These are phyloP conservation scores for Hirsutella rhossiliensis DNA, from an alignment of 2,329 filamentous ascomycete species.

Conservation along the genomic window DNA sequence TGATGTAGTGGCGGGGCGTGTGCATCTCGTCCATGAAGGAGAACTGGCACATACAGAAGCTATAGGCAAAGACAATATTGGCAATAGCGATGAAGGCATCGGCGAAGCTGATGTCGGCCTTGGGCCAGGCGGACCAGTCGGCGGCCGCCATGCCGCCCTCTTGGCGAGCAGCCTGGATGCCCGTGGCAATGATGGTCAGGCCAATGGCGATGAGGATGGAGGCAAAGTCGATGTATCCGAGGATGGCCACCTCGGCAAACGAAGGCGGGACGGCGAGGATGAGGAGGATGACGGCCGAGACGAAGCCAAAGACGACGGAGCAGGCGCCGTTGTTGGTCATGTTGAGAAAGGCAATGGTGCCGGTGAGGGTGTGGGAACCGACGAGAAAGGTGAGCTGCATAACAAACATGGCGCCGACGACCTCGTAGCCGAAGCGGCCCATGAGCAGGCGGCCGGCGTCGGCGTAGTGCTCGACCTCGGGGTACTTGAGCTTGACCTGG, in stretches of 20 bases:
- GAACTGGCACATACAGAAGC: constrained; percentile 40
- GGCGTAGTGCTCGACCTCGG: constrained; percentile 52
- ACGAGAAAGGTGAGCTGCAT: constrained; percentile 58
- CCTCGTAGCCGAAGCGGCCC: constrained; percentile 47
- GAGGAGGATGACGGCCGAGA: constrained; percentile 33
- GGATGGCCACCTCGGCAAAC: constrained; percentile 35
- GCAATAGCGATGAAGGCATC: constrained; percentile 47
- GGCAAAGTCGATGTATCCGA: constrained; percentile 43
- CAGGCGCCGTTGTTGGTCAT: constrained; percentile 43
- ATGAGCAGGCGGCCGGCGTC: constrained; percentile 53
- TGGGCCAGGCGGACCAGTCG: constrained; percentile 33
- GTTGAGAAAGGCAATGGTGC: constrained; percentile 55
- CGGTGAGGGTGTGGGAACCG: constrained; percentile 60
- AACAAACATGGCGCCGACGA: constrained; percentile 49
- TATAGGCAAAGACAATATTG: constrained; percentile 63
- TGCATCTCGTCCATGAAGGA: constrained; percentile 43
- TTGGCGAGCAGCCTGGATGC: constrained; percentile 25
- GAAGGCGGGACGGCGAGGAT: constrained; percentile 33
- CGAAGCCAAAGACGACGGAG: constrained; percentile 31
- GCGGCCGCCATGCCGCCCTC: constrained; percentile 19
- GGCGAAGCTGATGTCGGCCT: constrained; percentile 31
- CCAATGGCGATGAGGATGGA: constrained; percentile 53
- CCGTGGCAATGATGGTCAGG: constrained; percentile 55
- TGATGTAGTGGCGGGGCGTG: constrained; percentile 31
- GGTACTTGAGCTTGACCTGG: constrained; percentile 35